Evolutionary conservation across 2,329 filamentous ascomycete species (phyloP).

Genomic region (Nemania abortiva): DNA sequence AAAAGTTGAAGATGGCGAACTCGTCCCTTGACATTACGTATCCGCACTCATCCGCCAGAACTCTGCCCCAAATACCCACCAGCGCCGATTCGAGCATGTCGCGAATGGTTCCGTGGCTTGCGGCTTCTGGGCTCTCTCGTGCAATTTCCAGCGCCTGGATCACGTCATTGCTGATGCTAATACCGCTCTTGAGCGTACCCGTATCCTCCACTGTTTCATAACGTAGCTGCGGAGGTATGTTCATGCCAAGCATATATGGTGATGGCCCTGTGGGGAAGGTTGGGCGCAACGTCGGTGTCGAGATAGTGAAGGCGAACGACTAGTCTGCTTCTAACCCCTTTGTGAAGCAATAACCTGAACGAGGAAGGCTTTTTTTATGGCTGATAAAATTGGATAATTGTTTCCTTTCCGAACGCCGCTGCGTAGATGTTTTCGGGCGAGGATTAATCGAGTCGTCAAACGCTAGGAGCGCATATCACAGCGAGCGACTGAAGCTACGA

Average conservation of each 20-base stretch:
- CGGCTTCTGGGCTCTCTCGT: constrained; percentile 76
- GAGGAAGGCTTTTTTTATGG: not conserved
- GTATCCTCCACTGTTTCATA: constrained; percentile 4
- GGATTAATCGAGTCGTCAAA: not conserved
- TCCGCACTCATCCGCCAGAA: constrained; percentile 72
- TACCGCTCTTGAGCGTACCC: not conserved
- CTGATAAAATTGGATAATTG: not conserved
- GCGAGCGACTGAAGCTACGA: not conserved
- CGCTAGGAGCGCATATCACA: not conserved
- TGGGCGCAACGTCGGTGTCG: constrained; percentile 31
- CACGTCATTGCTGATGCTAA: constrained; percentile 59
- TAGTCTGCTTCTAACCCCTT: constrained; percentile 1
- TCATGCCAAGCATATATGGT: constrained; percentile 37
- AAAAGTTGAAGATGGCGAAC: constrained; percentile 90
- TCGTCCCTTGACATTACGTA: constrained; percentile 83
- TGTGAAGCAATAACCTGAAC: not conserved
- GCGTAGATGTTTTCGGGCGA: not conserved
- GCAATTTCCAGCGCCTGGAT: constrained; percentile 80
- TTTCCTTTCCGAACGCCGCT: not conserved
- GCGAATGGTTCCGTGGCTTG: constrained; percentile 71
- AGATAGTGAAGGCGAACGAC: constrained; percentile 22
- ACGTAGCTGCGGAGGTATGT: constrained; percentile 23
- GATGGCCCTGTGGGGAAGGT: constrained; percentile 28
- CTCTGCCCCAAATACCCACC: constrained; percentile 73
- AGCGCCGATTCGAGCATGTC: constrained; percentile 75